Base-by-base conservation (phyloP, 192 early-diverging fungal species). In the Oehlia diaphana region DNA sequence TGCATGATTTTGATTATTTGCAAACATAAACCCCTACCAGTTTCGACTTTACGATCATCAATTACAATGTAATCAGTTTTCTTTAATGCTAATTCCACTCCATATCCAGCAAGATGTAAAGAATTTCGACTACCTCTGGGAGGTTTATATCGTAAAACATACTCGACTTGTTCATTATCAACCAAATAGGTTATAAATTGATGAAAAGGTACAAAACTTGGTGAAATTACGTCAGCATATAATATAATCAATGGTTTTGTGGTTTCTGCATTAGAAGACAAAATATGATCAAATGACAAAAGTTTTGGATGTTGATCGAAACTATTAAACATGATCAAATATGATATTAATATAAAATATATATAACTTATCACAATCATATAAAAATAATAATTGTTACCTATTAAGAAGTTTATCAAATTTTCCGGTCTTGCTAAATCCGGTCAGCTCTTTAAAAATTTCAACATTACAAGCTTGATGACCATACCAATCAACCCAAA, bases 11-110 rank as follows among this genome's bases (percentile, higher is more conserved):
- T 9, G 64, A 58, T 19, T 19, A 39, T 42, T 58, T 70, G 21
- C 10, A 47, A 12, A 47, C 9, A 47, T 47, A 47, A 47, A 47
- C 35, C 35, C 16, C 63, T 58, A 78, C 85, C 79, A 33, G 79
- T 82, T 50, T 84, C 88, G 71, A 90, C 84, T 63, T 92, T 88
- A 28, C 97, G 92, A 83, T 99, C 98, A 79, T 99, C 98, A 58
- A 93, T 93, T 23, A 96, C 96, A 83, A 95, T 93, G 86, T 99
- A 99, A 81, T 99, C 98, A 9, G 95, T 96, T 71, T 90, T 98
- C 85, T 99, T 99, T n/a, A 99, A 79, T 14, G 91, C 93, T 53
- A 99, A 87, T 82, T 96, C 96, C 10, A 96, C 95, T 3, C 96
- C 96, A 76, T 97, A 99, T 74, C 98, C 98, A 13, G 92, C 83